These are phyloP conservation scores for Trichothecium sympodiale DNA, from an alignment of 2,329 filamentous ascomycete species.

Conservation along the genomic window DNA sequence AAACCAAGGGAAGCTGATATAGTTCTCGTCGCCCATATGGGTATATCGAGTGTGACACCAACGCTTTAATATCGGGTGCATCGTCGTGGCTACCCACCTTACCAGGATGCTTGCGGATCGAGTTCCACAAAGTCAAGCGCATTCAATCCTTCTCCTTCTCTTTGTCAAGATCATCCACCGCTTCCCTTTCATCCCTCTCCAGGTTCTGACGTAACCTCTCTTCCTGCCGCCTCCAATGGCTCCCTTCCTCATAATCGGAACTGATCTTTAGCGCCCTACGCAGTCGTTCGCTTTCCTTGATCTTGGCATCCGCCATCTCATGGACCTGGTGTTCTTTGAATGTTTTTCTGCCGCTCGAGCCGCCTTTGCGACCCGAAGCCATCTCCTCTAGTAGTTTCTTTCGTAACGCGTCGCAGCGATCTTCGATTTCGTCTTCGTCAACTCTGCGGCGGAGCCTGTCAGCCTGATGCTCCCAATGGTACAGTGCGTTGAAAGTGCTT, in stretches of 20 bases:
- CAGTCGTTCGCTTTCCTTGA: slow-evolving; percentile 84
- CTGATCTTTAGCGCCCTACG: slow-evolving; percentile 79
- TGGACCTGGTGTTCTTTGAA: slow-evolving; percentile 93
- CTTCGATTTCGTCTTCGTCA: slow-evolving; percentile 86
- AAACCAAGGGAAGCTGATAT: too few relatives aligned
- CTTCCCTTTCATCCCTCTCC: slow-evolving; percentile 22
- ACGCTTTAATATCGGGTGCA: background rate
- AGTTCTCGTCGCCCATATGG: too few relatives aligned
- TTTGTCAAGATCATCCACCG: slow-evolving; percentile 10
- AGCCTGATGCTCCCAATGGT: too few relatives aligned
- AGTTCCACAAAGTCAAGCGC: background rate
- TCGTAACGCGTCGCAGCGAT: slow-evolving; percentile 31
- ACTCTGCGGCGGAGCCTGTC: slow-evolving; percentile 43
- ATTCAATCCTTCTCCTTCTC: slow-evolving; percentile 11
- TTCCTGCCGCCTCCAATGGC: slow-evolving; percentile 77
- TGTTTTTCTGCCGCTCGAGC: slow-evolving; percentile 26
- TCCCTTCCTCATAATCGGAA: slow-evolving; percentile 74
- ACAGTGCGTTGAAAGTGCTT: slow-evolving; percentile 15
- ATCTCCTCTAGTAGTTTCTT: slow-evolving; percentile 28
- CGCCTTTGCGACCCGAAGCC: slow-evolving; percentile 18
- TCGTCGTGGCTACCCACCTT: slow-evolving; percentile 2
- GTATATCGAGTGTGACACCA: too few relatives aligned
- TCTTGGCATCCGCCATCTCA: slow-evolving; percentile 91
- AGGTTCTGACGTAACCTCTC: slow-evolving; percentile 44
- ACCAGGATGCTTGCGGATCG: too few relatives aligned